Evolutionary conservation across 2,329 filamentous ascomycete genomes (phyloP), one percentile per base, ranked within the genome.

Genomic region (Dactylellina haptotyla): DNA sequence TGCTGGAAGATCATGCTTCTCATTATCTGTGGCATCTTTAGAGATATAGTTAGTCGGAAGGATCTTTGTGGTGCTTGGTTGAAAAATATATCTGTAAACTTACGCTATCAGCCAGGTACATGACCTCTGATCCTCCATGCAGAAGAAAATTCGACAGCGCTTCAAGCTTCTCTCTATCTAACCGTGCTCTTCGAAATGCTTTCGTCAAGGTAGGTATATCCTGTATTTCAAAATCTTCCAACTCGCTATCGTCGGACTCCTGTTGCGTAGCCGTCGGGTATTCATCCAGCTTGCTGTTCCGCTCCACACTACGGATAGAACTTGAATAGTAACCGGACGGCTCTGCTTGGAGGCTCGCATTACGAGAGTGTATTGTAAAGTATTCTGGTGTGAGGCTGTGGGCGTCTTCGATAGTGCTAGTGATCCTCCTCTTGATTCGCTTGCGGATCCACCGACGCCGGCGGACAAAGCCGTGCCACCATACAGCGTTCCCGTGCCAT

Each of bases 381-480:
- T 96, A 96, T 75, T 94, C 90, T 1, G 87, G 83, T 75, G 87
- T 91, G 64, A 93, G 83, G 82, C 89, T 85, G 77, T 92, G 88
- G 0, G 87, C 86, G 75, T 88, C 85, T 54, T 81, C 80, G 41
- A 80, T 57, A 8, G 75, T 8, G 53, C 82, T 3, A 82, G 79
- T 10, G n/a, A 77, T 71, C 16, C 79, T 83, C 79, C 87, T 87
- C 81, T 90, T 91, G 58, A 90, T 85, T 32, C 95, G 85, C 80
- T 91, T 90, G 45, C 95, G 85, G 62, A 94, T 87, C 95, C 95
- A 99, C 20, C 92, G 88, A 75, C 95, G 86, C 76, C 95, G 85
- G 34, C 95, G 86, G n/a, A 97, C 95, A 79, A 94, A 99, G 0
- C 92, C 96, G 80, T 93, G 94, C 81, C 92, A 97, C 93, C 94